Evolutionary conservation across 306 rosid genomes (phyloP), one percentile per base, ranked within the genome.

Genomic region (Dryas drummondii): DNA sequence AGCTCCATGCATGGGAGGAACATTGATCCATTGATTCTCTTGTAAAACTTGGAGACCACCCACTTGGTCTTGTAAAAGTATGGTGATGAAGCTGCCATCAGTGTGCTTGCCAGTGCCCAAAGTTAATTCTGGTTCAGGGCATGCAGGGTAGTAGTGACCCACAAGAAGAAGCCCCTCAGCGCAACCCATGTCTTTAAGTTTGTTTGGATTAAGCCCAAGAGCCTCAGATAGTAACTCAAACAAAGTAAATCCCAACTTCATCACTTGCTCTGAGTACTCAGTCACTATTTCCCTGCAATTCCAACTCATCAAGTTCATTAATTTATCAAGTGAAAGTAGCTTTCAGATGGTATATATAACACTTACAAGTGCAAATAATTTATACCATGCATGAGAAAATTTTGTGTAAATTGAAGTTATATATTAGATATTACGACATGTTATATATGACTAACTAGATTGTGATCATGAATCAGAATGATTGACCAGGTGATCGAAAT

Each of bases 41-140:
- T 70, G 47, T 3, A 50, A 46, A 41, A 79, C 61, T 66, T 83
- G 84, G 41, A 83, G 87, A 7, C 87, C 87, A 4, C 87, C 87
- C 6, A 76, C 7, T 1, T 76, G 73, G 73, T 83, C 87, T 72
- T 83, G 84, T 49, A 83, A 19, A 13, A 83, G 70, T 50, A 83
- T 50, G 0, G 82, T 79, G 26, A 83, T 9, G 73, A 79, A 83
- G 45, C 11, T 19, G 5, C 14, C 10, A 65, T 83, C 84, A 0
- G 76, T 3, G 13, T 83, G 86, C 16, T 72, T 45, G 11, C 59
- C 15, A 0, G 13, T 49, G 44, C 84, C 87, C 13, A 44, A 15
- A 0, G 87, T 72, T 7, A 80, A n/a, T 1, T 79, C 57, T 11
- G 84, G 87, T 27, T 79, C 75, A 0, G 84, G 86, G 32, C 86